Evolutionary conservation across 2,329 filamentous ascomycete genomes (phyloP), one percentile per base, ranked within the genome.

Genomic region (Orbilia ellipsospora): DNA sequence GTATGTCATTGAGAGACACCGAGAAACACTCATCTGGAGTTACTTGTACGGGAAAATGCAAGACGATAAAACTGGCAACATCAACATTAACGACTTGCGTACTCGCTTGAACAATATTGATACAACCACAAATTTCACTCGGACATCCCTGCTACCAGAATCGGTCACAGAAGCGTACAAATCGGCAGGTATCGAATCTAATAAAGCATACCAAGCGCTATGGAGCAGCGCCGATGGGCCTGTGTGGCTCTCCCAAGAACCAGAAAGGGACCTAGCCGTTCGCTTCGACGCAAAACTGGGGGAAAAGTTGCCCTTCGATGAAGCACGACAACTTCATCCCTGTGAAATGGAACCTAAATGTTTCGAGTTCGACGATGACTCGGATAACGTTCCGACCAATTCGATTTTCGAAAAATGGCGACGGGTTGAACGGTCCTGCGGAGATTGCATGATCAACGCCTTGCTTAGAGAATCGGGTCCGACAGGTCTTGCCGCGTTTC

Each of bases 1-100:
- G 69, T 73, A 73, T 16, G 69, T 73, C 0, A 73, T 73, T 16
- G 69, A 73, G 45, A 61, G 69, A 42, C 69, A 73, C 45, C 62
- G 69, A 13, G 69, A 73, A 12, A 18, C 57, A 0, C 45, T 73
- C 6, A 57, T 73, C 42, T 67, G 62, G 55, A 67, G 62, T 42
- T 73, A 62, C 44, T 56, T 73, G 13, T 73, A 56, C 26, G 69
- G 69, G 2, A 67, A 67, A 12, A 50, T 73, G 18, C 62, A 67
- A 45, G 40, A 42, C 15, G 69, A 57, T 20, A 50, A 55, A 16
- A 55, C 55, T 0, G 59, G 18, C 13, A 73, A 18, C 4, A 13
- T 73, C n/a, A 63, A 57, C n/a, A 57, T 62, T 12, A 52, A 18
- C 4, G 23, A 45, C 4, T 54, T 73, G 13, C 48, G 13, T 4